These are phyloP conservation scores for Schwanniomyces sp. DNA, from an alignment of 805 yeast species.

Conservation along the genomic window DNA sequence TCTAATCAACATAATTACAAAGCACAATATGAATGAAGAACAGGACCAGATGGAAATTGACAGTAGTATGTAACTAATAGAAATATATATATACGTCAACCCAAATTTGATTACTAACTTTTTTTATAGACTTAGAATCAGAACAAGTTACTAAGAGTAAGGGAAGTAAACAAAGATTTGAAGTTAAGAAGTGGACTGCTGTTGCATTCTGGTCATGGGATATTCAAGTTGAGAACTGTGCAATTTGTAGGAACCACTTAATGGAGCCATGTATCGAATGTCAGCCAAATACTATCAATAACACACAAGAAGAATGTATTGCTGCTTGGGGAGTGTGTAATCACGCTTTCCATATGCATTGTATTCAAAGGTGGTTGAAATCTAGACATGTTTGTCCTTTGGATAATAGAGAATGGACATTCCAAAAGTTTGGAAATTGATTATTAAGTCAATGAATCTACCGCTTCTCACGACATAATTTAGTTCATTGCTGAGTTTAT, in stretches of 20 bases:
- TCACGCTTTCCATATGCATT: slow-evolving; percentile 98
- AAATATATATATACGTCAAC: background rate
- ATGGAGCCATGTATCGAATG: slow-evolving; percentile 99
- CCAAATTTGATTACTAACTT: slow-evolving; percentile 14
- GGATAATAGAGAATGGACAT: slow-evolving; percentile 87
- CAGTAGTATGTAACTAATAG: slow-evolving; percentile 16
- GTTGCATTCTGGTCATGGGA: slow-evolving; percentile 99
- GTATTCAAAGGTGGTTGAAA: slow-evolving; percentile 92
- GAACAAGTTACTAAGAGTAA: slow-evolving; percentile 23
- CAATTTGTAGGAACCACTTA: slow-evolving; percentile 95
- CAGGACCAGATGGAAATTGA: slow-evolving; percentile 36
- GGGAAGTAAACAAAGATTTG: slow-evolving; percentile 66
- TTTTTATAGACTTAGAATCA: slow-evolving; percentile 10
- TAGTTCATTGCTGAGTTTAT: background rate
- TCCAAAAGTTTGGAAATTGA: slow-evolving; percentile 66
- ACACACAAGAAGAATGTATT: slow-evolving; percentile 72
- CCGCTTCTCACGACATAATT: background rate
- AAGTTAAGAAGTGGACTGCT: slow-evolving; percentile 97
- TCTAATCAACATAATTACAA: background rate
- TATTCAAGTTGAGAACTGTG: slow-evolving; percentile 92
- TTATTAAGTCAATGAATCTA: background rate
- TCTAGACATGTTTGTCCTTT: slow-evolving; percentile 96
- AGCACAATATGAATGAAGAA: slow-evolving; percentile 19
- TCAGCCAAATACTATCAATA: slow-evolving; percentile 72
- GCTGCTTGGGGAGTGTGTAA: slow-evolving; percentile 98